phyloP scores from a whole-genome alignment of 139 green algal species.

The Tetradesmus obliquus region DNA sequence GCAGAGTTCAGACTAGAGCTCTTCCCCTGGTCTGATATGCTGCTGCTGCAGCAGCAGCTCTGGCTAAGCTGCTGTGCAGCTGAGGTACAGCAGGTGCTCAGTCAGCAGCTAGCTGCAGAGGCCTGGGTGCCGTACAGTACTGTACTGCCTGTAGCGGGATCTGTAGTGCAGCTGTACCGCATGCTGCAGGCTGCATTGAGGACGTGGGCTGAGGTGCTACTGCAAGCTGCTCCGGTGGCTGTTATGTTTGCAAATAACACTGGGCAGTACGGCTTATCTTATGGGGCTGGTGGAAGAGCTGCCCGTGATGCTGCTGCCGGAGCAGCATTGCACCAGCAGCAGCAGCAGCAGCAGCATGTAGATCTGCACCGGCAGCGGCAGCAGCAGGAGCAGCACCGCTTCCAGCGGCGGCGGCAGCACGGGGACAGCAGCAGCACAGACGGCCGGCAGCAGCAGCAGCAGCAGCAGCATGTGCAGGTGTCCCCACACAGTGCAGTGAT shows the following conservation, averaged over 20 bases:
- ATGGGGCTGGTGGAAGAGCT: no score
- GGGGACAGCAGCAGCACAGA: neutral
- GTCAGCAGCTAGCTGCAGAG: neutral
- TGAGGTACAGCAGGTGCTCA: neutral
- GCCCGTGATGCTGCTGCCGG: neutral
- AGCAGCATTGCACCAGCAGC: neutral
- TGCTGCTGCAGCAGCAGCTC: slow-evolving; percentile 12
- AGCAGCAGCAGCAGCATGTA: neutral
- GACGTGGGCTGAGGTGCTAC: neutral
- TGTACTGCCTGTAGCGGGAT: neutral
- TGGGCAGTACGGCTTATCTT: no score
- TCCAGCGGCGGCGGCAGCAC: neutral
- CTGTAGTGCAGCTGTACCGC: neutral
- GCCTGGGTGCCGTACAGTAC: neutral
- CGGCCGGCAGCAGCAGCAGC: neutral
- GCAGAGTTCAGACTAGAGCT: neutral
- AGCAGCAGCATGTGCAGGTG: neutral
- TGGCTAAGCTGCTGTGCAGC: neutral
- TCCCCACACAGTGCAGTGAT: neutral
- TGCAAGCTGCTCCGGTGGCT: neutral
- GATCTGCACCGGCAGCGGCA: neutral
- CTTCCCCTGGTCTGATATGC: neutral
- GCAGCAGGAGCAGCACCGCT: neutral
- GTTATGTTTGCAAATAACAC: neutral
- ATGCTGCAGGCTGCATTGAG: neutral